Base-by-base conservation (phyloP, 2,329 filamentous ascomycete species). In the Orbilia blumenaviensis region DNA sequence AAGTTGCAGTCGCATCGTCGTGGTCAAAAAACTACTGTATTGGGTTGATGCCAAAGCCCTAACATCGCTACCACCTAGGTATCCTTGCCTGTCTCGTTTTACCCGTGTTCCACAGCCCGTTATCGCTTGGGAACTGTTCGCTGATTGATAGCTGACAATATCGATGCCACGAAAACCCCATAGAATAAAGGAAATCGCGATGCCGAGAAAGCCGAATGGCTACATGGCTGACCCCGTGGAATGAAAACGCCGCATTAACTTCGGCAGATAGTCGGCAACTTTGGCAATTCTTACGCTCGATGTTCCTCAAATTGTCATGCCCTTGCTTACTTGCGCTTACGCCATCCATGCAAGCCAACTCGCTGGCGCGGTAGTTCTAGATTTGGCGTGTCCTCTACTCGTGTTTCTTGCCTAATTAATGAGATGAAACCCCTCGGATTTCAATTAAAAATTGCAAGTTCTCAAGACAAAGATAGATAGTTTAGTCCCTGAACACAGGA, bases 151-250 rank as follows among this genome's bases (percentile, higher is more conserved):
- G 64, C 63, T 64, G 56, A 69, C 63, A 64, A 60, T 42, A 52
- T 32, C 27, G 36, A 32, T 32, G 2, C 16, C 21, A 50, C 36
- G 38, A 46, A 36, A 50, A 18, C 48, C 27, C 38, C 38, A 48
- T 27, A 74, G 63, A 61, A 48, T 36, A 27, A 75, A 67, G 71
- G 71, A 60, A 64, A 63, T 29, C 54, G 23, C 25, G 48, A 67
- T 38, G 56, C 71, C 54, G 63, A 75, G 62, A 75, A 68, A 44
- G 63, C 71, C 23, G 71, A 68, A 23, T 69, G 64, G 64, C 64
- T 64, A 18, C 63, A 69, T 61, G 64, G 64, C 29, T 63, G 16
- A 21, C 16, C 25, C 5, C 12, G 14, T 25, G 54, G 16, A 32
- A 69, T 21, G 27, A 60, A 60, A 32, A 32, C 42, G 60, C 41